Base-by-base conservation (phyloP, 2,329 filamentous ascomycete genomes). In the Calonectria pauciramosa region DNA sequence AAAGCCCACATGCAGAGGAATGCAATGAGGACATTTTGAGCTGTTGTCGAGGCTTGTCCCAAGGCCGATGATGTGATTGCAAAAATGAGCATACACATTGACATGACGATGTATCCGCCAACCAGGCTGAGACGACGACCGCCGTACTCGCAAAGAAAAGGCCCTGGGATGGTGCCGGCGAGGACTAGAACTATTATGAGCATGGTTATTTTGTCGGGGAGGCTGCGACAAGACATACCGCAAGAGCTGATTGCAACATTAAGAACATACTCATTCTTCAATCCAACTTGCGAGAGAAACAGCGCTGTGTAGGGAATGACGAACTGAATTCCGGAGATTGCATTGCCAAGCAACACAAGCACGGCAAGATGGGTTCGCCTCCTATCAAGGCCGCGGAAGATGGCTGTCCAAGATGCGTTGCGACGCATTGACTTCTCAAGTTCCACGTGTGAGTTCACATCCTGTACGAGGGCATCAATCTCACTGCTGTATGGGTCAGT, bases 191-290 rank as follows among this genome's bases (percentile, higher is more conserved):
- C 3, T 4, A 26, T 30, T 13, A 1, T 47, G 6, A 47, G 44
- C 11, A 13, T 14, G 16, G 10, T 23, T 23, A 9, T 20, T 26
- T 38, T 18, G 8, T 30, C 6, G 16, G 3, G 20, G 8, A 18
- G 9, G 13, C 5, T 30, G 8, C 13, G 18, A 14, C 11, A 7
- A 20, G n/a, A 56, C 67, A 16, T 49, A 70, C 67, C 28, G 9
- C 67, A 70, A 2, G 52, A 36, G n/a, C 67, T 70, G 28, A 70
- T 70, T 20, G 67, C 67, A 10, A 70, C 67, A 13, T 70, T 70
- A 3, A 70, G 41, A 1, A 30, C 36, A 38, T 70, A 70, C 4
- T 54, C 52, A 28, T 70, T 70, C 8, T 5, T 63, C n/a, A 70
- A 14, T 1, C 67, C 67, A 49, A 70, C 34, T 4, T 70, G 52